These are phyloP conservation scores for Fusarium scirpi DNA, from an alignment of 2,329 filamentous ascomycete genomes.

Conservation along the genomic window DNA sequence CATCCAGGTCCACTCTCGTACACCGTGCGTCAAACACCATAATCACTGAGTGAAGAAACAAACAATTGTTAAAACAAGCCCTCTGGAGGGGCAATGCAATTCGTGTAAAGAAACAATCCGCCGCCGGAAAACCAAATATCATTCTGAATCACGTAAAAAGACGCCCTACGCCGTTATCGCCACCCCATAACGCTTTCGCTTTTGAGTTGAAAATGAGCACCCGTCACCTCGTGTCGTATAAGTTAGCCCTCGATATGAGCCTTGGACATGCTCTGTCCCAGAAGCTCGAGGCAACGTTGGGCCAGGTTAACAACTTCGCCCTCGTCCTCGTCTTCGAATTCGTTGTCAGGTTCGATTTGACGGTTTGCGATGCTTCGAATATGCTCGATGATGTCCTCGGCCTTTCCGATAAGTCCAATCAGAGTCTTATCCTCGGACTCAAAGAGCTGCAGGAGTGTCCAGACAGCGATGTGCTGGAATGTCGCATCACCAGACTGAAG, in stretches of 20 bases:
- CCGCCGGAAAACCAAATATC: conserved; percentile 41
- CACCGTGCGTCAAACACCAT: conserved; percentile 36
- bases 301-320: conserved; percentile 93
- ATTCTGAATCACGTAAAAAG: conserved; percentile 45
- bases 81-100: conserved; percentile 35
- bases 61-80: conserved; percentile 32
- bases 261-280: conserved; percentile 81
- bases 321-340: conserved; percentile 89
- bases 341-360: conserved; percentile 87
- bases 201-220: conserved; percentile 45
- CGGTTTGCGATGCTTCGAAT: conserved; percentile 92
- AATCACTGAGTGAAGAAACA: conserved; percentile 29
- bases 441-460: conserved; percentile 94
- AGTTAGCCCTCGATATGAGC: conserved; percentile 81
- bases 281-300: conserved; percentile 86
- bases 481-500: conserved; percentile 94
- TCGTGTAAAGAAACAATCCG: conserved; percentile 40
- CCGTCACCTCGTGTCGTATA: background rate
- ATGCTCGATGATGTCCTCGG: conserved; percentile 91
- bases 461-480: conserved; percentile 99
- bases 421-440: conserved; percentile 93
- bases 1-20: conserved; percentile 20
- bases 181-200: conserved; percentile 43
- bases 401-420: conserved; percentile 88
- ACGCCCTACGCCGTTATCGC: conserved; percentile 50